Base-by-base conservation (phyloP, 2,329 filamentous ascomycete genomes). In the Cladosporium sp. region DNA sequence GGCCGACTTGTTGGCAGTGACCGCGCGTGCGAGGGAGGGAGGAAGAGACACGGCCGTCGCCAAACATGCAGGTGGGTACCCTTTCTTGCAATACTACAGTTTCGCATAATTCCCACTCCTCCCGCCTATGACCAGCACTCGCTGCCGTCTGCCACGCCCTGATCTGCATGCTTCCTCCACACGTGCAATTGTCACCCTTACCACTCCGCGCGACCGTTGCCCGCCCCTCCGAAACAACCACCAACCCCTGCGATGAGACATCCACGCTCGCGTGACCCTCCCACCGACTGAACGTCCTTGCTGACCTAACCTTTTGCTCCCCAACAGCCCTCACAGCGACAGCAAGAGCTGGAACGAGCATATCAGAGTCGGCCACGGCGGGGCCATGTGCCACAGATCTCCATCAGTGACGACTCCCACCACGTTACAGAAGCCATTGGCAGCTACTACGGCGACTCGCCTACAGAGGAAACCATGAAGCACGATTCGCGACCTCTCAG, bases 341-440 rank as follows among this genome's bases (percentile, higher is more conserved):
- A 76, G 57, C 70, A 68, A 56, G 75, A 78, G 66, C 73, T 78
- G 57, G 77, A 78, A 64, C 71, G 73, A 40, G 60, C 66, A 37
- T 70, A 66, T 53, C 58, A 63, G 32, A 55, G 57, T 36, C 63
- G 64, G 50, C 52, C 52, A 65, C 77, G 80, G 61, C 78, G 80
- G 68, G 81, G 82, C 64, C 84, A 86, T 75, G 76, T 75, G 64
- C 78, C 83, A 61, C 81, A 85, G 65, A 77, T 86, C 61, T 86
- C 83, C 65, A 87, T 96, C 72, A 94, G 89, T 73, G 91, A 96
- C 75, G 89, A 92, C 60, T 91, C 83, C 75, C 91, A 96, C 76
- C 92, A 96, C 83, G 90, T 96, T 71, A 96, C 91, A 57, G 92
- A 96, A 74, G 89, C 91, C 59, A 96, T 96, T 74, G 90, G 90